These are phyloP conservation scores for Monsonia emarginata DNA, from an alignment of 441 rosid species.

Conservation along the genomic window DNA sequence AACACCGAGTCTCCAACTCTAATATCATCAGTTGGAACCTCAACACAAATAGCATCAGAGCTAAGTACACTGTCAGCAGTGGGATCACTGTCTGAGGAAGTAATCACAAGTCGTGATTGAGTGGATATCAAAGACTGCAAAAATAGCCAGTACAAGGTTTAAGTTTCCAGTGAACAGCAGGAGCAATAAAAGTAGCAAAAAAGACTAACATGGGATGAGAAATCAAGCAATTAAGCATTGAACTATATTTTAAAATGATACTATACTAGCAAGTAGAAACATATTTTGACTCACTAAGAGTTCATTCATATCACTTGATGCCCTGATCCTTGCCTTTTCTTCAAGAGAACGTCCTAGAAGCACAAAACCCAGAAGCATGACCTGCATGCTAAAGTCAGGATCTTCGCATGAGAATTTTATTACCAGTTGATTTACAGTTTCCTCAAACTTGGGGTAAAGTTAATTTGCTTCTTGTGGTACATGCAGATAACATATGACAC, in stretches of 20 bases:
- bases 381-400: slow-evolving; percentile 70
- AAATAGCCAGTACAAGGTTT: slow-evolving; percentile 18
- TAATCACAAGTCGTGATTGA: slow-evolving; percentile 69
- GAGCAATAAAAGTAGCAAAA: neutral
- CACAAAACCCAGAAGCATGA: slow-evolving; percentile 97
- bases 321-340: slow-evolving; percentile 74
- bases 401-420: slow-evolving; percentile 37
- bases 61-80: slow-evolving; percentile 53
- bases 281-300: slow-evolving; percentile 50
- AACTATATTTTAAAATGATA: neutral
- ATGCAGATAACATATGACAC: neutral
- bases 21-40: slow-evolving; percentile 77
- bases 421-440: neutral
- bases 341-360: slow-evolving; percentile 91
- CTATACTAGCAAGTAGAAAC: neutral
- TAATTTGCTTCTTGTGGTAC: neutral
- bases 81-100: slow-evolving; percentile 55
- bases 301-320: slow-evolving; percentile 93
- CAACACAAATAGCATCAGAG: slow-evolving; percentile 68
- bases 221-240: neutral
- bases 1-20: slow-evolving; percentile 76
- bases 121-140: slow-evolving; percentile 84
- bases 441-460: slow-evolving; percentile 4
- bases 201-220: neutral
- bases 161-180: neutral